Evolutionary conservation across 352 stramenopile species (phyloP).

Genomic region (Globisporangium iwayamae): DNA sequence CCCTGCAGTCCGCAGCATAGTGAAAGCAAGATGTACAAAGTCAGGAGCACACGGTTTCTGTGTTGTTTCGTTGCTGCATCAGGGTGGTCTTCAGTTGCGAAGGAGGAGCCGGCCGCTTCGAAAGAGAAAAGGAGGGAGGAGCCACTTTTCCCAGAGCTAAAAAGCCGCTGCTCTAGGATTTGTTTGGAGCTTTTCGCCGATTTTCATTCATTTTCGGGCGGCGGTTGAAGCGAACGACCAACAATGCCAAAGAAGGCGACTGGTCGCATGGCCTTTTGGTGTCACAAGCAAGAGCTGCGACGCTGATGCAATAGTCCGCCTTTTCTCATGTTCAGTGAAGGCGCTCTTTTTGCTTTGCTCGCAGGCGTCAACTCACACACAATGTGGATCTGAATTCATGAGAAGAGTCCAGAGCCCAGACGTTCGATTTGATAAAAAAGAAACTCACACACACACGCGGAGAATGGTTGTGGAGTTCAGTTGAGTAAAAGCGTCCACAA

Average conservation of each 20-base stretch:
- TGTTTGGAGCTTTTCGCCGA: no score
- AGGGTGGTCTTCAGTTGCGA: conserved; percentile 1
- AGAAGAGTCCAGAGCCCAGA: neutral
- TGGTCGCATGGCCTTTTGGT: neutral
- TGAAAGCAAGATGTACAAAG: conserved; percentile 3
- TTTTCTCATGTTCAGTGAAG: no score
- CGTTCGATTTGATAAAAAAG: conserved; percentile 4
- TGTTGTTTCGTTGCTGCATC: neutral
- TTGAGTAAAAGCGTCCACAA: no score
- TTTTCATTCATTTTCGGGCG: neutral
- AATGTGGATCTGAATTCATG: neutral
- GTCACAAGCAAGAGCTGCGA: neutral
- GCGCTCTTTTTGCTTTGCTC: neutral
- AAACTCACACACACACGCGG: neutral
- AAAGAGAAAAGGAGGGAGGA: conserved; percentile 4
- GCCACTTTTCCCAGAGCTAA: conserved; percentile 7
- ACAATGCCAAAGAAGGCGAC: no score
- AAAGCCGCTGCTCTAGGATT: neutral
- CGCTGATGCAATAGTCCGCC: neutral
- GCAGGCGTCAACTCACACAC: neutral
- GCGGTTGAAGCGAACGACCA: neutral
- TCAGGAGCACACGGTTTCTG: conserved; percentile 3
- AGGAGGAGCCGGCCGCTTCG: neutral
- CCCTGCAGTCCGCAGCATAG: neutral
- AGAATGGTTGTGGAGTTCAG: neutral